Evolutionary conservation across 2,329 filamentous ascomycete genomes (phyloP).

Genomic region (Coniochaeta sp.): DNA sequence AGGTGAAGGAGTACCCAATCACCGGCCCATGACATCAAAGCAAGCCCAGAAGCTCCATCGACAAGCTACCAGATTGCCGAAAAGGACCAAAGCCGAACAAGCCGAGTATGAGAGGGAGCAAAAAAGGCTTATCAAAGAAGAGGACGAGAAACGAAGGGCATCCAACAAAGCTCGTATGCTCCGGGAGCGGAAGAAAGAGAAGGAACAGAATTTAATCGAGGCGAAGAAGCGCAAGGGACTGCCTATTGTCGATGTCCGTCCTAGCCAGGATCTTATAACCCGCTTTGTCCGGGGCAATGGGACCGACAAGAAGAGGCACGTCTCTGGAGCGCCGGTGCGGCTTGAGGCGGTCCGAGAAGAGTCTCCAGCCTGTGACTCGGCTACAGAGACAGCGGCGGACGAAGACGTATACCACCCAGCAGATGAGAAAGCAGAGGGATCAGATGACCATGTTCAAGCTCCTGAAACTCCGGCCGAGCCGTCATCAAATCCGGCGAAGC

Average conservation of each 20-base stretch:
- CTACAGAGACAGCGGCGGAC: not conserved
- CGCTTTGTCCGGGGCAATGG: slow-evolving; percentile 33
- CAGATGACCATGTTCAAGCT: not conserved
- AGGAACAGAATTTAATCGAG: slow-evolving; percentile 40
- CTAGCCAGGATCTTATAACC: slow-evolving; percentile 51
- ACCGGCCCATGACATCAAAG: slow-evolving; percentile 38
- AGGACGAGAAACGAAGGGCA: slow-evolving; percentile 41
- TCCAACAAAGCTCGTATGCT: slow-evolving; percentile 38
- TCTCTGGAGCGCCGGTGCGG: not conserved
- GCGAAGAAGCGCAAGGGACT: slow-evolving; percentile 42
- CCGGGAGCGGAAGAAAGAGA: slow-evolving; percentile 48
- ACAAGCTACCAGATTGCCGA: slow-evolving; percentile 30
- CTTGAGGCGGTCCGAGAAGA: slow-evolving; percentile 6
- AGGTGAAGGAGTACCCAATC: slow-evolving; percentile 8
- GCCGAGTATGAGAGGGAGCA: slow-evolving; percentile 34
- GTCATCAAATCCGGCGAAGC: not conserved
- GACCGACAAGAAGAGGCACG: slow-evolving; percentile 10
- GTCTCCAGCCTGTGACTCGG: not conserved
- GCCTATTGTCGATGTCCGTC: slow-evolving; percentile 44
- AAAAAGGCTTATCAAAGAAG: slow-evolving; percentile 46
- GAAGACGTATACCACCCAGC: not conserved
- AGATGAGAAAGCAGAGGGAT: not conserved
- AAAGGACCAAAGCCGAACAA: slow-evolving; percentile 16
- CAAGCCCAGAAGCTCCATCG: slow-evolving; percentile 38
- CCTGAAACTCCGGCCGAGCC: not conserved